Conservation (phyloP, 306 rosid species). For the Cucurbita argyrosperma region DNA sequence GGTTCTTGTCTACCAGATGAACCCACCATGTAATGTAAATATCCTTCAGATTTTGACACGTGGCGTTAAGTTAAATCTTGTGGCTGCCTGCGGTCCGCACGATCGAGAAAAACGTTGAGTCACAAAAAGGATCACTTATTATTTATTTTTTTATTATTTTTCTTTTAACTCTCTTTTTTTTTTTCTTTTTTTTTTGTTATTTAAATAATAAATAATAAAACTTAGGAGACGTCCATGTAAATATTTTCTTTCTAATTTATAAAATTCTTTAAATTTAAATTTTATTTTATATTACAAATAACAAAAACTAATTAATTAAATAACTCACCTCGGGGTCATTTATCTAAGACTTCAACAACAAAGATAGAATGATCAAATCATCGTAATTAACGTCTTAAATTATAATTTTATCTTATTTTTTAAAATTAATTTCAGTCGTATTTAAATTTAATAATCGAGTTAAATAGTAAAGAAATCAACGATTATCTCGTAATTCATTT, state of each 20-base stretch:
- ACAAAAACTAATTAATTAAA: no score
- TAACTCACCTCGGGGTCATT: no score
- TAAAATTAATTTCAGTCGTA: no score
- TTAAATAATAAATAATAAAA: background rate
- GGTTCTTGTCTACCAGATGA: slow-evolving; percentile 50
- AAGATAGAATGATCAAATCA: no score
- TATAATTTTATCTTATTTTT: no score
- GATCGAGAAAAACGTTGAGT: slow-evolving; percentile 62
- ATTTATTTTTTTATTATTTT: background rate
- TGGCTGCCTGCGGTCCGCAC: slow-evolving; percentile 43
- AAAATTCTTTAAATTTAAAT: no score
- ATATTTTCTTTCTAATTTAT: background rate
- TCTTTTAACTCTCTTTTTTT: background rate
- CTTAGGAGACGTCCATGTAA: background rate
- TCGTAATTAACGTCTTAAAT: no score
- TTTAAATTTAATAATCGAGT: no score
- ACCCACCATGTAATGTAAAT: slow-evolving; percentile 14
- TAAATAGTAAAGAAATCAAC: no score
- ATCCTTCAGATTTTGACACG: slow-evolving; percentile 30
- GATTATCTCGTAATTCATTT: no score
- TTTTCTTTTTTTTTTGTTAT: background rate
- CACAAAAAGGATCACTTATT: slow-evolving; percentile 15
- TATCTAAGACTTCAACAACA: no score
- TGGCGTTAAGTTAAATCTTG: slow-evolving; percentile 1
- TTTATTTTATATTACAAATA: no score